Evolutionary conservation across 305 asterid genomes (phyloP).

Genomic region (Fraxinus xanthoxyloides): DNA sequence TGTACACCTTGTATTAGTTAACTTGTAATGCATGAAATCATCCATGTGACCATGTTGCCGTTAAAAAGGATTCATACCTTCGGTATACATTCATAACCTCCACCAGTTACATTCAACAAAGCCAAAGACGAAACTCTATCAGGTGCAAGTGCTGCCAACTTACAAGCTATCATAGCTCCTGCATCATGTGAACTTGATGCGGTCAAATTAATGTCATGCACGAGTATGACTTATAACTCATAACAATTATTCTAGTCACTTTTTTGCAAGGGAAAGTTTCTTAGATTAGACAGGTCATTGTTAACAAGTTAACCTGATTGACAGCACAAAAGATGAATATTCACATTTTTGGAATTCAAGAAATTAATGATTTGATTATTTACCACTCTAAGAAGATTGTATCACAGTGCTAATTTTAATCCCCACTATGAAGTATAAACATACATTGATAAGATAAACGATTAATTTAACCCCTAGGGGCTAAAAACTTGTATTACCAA

Average conservation of each 20-base stretch:
- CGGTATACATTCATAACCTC: conserved; percentile 93
- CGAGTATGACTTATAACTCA: background rate
- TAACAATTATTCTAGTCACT: background rate
- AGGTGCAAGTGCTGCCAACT: conserved; percentile 86
- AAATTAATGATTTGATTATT: background rate
- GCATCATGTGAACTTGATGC: conserved; percentile 21
- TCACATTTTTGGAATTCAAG: background rate
- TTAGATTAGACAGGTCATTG: background rate
- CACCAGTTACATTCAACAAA: conserved; percentile 92
- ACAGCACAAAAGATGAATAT: background rate
- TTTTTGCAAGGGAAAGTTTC: background rate
- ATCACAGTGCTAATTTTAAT: background rate
- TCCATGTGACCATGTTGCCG: background rate
- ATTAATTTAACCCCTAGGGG: background rate
- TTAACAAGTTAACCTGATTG: background rate
- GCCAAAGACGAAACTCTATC: conserved; percentile 74
- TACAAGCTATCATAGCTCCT: conserved; percentile 98
- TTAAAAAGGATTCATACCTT: conserved; percentile 45
- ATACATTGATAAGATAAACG: background rate
- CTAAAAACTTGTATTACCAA: background rate
- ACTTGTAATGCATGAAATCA: background rate
- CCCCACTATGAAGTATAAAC: background rate
- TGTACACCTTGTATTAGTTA: background rate
- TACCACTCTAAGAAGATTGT: background rate
- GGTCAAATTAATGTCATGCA: background rate